Base-by-base conservation (phyloP, 352 stramenopile genomes). In the Globisporangium heterothallicum region DNA sequence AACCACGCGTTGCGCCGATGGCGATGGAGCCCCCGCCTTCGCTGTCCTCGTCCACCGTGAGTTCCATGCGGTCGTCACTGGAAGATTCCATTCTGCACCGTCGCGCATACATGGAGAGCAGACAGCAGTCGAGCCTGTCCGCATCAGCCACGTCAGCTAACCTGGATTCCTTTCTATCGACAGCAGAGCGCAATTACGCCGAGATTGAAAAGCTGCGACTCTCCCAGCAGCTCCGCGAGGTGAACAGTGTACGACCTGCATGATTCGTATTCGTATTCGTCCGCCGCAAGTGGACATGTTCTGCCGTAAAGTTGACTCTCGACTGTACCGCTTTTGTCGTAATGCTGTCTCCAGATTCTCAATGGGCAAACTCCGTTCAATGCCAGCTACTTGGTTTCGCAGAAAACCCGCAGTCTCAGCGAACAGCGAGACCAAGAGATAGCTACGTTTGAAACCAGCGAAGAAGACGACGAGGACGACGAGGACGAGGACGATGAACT, bases 171-270 rank as follows among this genome's bases (percentile, higher is more conserved):
- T n/a, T n/a, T 0, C 56, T 73, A 13, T 78, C 72, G 21, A 72
- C 70, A 16, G 44, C 65, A 5, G 63, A 87, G 42, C 72, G 59
- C 24, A 87, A 87, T 40, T 50, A 70, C 18, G 74, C 61, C 3
- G 72, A 86, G 62, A 59, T 86, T 19, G 76, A 87, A 51, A 88
- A 84, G 43, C 63, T 86, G 3, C 59, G 63, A 4, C 62, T 88
- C 40, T 83, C 78, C 3, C 78, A 88, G 45, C 70, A 70, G 26
- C 70, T 90, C 21, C 76, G 71, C 2, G 72, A 90, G 66, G 69
- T 88, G 26, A 86, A 90, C 46, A 74, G 74, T 53, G 76, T 88
- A 68, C 48, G 71, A 56, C 18, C 0, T 4, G 22, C 32, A 8
- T 18, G 32, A 16, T 36, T 18, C 12, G 16, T 29, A 14, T n/a